Base-by-base conservation (phyloP, 2,329 filamentous ascomycete genomes). In the Colletotrichum sp. region DNA sequence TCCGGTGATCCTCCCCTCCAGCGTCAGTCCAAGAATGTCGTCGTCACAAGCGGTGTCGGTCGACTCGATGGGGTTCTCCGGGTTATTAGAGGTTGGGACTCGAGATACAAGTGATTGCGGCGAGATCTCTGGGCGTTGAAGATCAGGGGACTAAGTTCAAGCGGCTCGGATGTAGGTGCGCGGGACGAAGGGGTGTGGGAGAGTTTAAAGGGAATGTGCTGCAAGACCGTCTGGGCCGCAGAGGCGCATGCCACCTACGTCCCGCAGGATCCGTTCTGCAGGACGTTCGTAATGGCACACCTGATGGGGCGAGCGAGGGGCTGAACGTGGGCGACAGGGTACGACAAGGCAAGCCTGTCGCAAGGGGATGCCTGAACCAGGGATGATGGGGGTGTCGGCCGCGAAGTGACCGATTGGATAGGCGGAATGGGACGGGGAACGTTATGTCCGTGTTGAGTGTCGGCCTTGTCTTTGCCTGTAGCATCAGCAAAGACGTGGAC, bases 301-400 rank as follows among this genome's bases (percentile, higher is more conserved):
- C 32, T 24, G 28, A 68, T 68, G 32, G 63, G 73, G 69, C 68
- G 57, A 28, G 57, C 70, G 64, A 73, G 57, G 69, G 57, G 64
- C 64, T 68, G 73, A 68, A 68, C 57, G 32, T 73, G 73, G 70
- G 39, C 70, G 39, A 72, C 62, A 68, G 55, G 72, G 72, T 9
- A 66, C 55, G 30, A 22, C 73, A 73, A 64, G 70, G 70, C 57
- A 68, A 18, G 28, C 59, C 22, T 13, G 32, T 68, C 13, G 70
- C 59, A 68, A 68, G 73, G 73, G 64, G 62, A 75, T 75, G 69
- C 73, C 34, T 63, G 68, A 22, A 12, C 18, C 24, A 72, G 66
- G 59, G 34, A 10, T 22, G 34, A 32, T 34, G 44, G 52, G 39
- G 64, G 39, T 22, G 36, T 26, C 24, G 26, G 32, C 63, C 44